A percentile compares a stretch with the other conserved stretches of the same genome.
Evolutionary conservation across 2,329 filamentous ascomycete genomes (phyloP).

Genomic region (Aspergillus oerlinghausenensis): DNA sequence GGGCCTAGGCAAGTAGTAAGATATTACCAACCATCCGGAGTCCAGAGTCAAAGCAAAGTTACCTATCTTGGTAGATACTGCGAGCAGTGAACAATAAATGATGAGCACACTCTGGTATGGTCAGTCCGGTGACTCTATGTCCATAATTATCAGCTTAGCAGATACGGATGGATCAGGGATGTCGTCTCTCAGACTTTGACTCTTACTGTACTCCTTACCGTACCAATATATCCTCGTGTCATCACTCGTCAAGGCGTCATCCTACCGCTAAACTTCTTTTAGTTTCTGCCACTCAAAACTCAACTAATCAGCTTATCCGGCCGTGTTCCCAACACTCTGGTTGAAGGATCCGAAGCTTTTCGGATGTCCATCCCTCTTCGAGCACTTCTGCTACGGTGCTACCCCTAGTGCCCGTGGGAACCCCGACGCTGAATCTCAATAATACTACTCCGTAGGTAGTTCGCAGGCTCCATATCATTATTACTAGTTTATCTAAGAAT

Average conservation of each 20-base stretch:
- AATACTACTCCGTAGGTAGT: no score
- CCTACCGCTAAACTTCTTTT: no score
- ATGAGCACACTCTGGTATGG: neutral
- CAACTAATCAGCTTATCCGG: neutral
- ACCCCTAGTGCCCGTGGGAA: conserved; percentile 11
- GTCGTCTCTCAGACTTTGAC: no score
- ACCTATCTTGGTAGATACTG: conserved; percentile 2
- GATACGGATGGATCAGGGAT: no score
- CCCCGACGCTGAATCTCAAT: conserved; percentile 4
- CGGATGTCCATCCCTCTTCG: conserved; percentile 9
- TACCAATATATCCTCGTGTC: no score
- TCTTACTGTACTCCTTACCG: no score
- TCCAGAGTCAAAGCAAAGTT: neutral
- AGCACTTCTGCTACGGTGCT: neutral
- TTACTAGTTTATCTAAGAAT: no score
- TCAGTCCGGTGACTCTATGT: no score
- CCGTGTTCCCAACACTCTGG: conserved; percentile 15
- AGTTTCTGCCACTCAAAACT: no score
- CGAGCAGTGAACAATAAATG: neutral
- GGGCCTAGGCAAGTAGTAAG: neutral
- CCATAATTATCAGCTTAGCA: no score
- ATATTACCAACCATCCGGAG: neutral
- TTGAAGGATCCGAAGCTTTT: conserved; percentile 17
- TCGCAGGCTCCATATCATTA: no score
- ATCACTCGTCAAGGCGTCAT: no score